Evolutionary conservation across 495 filamentous ascomycete species (phyloP).

Genomic region (Penicillium cosmopolitanum): DNA sequence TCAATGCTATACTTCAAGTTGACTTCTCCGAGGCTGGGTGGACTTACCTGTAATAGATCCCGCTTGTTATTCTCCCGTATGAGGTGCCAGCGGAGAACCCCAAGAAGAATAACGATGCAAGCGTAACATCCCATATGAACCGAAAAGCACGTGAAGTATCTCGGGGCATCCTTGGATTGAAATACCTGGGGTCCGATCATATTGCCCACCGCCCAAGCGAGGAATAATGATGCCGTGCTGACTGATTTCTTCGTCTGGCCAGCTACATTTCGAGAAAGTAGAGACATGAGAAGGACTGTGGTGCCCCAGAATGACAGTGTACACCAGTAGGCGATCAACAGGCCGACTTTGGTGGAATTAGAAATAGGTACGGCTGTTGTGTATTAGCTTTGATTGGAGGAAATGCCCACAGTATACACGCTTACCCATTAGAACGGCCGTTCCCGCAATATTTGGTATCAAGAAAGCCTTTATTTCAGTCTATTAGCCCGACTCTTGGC

Average conservation of each 20-base stretch:
- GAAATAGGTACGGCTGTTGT: background rate
- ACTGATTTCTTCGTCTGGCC: constrained; percentile 63
- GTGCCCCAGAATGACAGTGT: constrained; percentile 48
- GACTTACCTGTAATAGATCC: constrained; percentile 4
- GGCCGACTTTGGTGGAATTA: constrained; percentile 35
- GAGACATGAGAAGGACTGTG: constrained; percentile 49
- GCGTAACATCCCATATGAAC: constrained; percentile 19
- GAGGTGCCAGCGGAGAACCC: constrained; percentile 9
- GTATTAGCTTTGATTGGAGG: constrained; percentile 36
- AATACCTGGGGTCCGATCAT: constrained; percentile 36
- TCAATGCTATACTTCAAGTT: background rate
- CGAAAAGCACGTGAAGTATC: constrained; percentile 19
- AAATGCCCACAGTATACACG: too few species aligned
- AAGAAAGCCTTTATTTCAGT: constrained; percentile 21
- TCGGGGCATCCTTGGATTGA: constrained; percentile 18
- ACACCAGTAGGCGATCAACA: constrained; percentile 54
- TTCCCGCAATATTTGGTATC: constrained; percentile 53
- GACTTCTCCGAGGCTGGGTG: background rate
- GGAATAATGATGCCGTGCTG: constrained; percentile 25
- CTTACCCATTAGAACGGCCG: constrained; percentile 53
- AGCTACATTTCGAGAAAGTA: constrained; percentile 57
- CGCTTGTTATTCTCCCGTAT: constrained; percentile 5
- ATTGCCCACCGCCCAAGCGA: constrained; percentile 24
- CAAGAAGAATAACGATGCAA: constrained; percentile 11
- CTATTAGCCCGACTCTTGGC: constrained; percentile 17